Base-by-base conservation (phyloP, 2,329 filamentous ascomycete species). In the Xylariaceae sp. region DNA sequence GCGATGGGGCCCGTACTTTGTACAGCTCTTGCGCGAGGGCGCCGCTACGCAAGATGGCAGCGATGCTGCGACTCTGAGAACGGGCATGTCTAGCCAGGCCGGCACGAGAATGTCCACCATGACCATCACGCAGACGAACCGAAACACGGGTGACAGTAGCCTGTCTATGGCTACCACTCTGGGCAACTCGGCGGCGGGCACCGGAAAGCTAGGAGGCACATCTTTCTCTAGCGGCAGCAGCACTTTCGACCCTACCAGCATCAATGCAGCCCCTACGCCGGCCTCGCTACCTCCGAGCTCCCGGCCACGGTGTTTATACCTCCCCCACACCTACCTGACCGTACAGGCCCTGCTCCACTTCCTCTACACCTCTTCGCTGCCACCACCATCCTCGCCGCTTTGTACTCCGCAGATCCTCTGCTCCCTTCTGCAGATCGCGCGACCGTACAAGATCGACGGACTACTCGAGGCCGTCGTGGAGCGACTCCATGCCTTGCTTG, bases 401-500 rank as follows among this genome's bases (percentile, higher is more conserved):
- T 96, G 91, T 66, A 96, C 90, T 0, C 92, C 94, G 0, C 94
- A 97, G 60, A 95, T 96, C 18, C 82, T 97, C 40, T 99, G 94
- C 73, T 96, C 92, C 9, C 80, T 99, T 6, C 79, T 99, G 7
- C 94, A 99, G 67, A 84, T 99, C 48, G 89, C 94, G 0, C 84
- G 94, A 5, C 92, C 94, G 0, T 99, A 99, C 67, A 88, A 90
- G 56, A 81, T 99, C 42, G 91, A 97, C 61, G 94, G 94, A 0
- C 78, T 99, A 2, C 75, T 97, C 1, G 94, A 99, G 71, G 90
- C 90, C 0, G 89, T 95, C 1, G 89, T 97, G 10, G 90, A 97
- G 68, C 83, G 92, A 7, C 77, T 99, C 0, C 94, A 99, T 63
- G 80, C 88, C 30, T 81, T 95, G 1, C 81, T 99, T 4, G 94